phyloP scores from a whole-genome alignment of 2,329 filamentous ascomycete species.

The Calonectria pseudoturangicola region DNA sequence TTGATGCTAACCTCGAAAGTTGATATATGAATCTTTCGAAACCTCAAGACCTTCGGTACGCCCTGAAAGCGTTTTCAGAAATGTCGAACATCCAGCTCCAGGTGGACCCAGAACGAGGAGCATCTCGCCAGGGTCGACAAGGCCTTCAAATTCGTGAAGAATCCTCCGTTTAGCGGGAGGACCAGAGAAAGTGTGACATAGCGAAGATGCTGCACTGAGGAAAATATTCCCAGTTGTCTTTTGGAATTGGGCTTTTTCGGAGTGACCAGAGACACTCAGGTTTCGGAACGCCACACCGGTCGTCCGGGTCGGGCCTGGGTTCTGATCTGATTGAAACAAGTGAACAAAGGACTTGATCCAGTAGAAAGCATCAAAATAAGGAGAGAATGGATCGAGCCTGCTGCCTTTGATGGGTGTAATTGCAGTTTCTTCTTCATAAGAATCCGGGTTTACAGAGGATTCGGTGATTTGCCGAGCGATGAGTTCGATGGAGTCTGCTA shows the following conservation, averaged over 20 bases:
- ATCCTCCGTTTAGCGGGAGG: slow-evolving; percentile 44
- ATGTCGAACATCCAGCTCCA: slow-evolving; percentile 71
- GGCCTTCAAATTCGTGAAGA: slow-evolving; percentile 54
- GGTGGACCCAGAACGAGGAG: slow-evolving; percentile 70
- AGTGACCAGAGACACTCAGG: slow-evolving; percentile 25
- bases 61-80: slow-evolving; percentile 74
- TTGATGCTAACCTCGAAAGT: slow-evolving; percentile 68
- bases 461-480: neutral
- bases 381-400: slow-evolving; percentile 18
- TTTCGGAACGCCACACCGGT: slow-evolving; percentile 24
- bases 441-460: neutral
- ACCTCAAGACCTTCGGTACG: slow-evolving; percentile 65
- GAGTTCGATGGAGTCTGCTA: neutral
- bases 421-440: neutral
- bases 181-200: neutral
- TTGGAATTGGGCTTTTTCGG: slow-evolving; percentile 18
- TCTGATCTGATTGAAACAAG: slow-evolving; percentile 15
- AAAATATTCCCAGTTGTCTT: slow-evolving; percentile 27
- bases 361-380: slow-evolving; percentile 15
- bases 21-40: slow-evolving; percentile 59
- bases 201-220: neutral
- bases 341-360: slow-evolving; percentile 24
- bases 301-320: neutral
- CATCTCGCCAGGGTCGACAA: slow-evolving; percentile 55
- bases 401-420: slow-evolving; percentile 18